Evolutionary conservation across 164 flowering plant genomes (phyloP).

Genomic region (Sextonia rubra): DNA sequence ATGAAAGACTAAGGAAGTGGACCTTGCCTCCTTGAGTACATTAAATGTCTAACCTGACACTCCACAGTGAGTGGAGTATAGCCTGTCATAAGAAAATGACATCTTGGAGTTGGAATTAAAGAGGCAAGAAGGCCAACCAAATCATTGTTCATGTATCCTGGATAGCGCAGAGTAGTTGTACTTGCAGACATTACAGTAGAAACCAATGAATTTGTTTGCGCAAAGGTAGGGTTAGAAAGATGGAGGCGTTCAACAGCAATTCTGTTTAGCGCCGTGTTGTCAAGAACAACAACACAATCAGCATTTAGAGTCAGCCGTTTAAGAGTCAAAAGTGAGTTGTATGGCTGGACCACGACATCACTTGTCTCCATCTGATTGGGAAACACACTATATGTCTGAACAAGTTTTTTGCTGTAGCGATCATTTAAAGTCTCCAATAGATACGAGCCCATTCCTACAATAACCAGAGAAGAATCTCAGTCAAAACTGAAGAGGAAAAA

Average conservation of each 20-base stretch:
- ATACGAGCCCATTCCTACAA: slow-evolving; percentile 97
- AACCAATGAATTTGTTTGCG: slow-evolving; percentile 95
- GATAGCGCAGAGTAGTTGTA: slow-evolving; percentile 96
- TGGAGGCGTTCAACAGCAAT: slow-evolving; percentile 98
- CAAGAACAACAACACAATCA: slow-evolving; percentile 99
- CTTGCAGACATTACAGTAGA: slow-evolving; percentile 99
- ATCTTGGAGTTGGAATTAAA: slow-evolving; percentile 96
- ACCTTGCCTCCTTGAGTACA: not conserved
- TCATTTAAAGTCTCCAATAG: slow-evolving; percentile 94
- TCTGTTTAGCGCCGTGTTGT: slow-evolving; percentile 92
- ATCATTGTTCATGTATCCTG: slow-evolving; percentile 99
- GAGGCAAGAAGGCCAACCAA: slow-evolving; percentile 99
- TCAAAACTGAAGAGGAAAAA: too few species aligned
- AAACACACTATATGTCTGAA: slow-evolving; percentile 98
- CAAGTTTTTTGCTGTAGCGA: slow-evolving; percentile 97
- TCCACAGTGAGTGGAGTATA: slow-evolving; percentile 98
- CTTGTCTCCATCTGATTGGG: slow-evolving; percentile 99
- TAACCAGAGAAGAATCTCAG: not conserved
- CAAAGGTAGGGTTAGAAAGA: slow-evolving; percentile 84
- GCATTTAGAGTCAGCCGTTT: slow-evolving; percentile 95
- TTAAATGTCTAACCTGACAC: slow-evolving; percentile 66
- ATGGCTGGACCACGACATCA: slow-evolving; percentile 99
- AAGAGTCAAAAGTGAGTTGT: slow-evolving; percentile 95
- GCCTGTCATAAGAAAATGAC: slow-evolving; percentile 99
- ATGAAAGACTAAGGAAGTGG: not conserved